Evolutionary conservation across 768 basidiomycete genomes (phyloP), one percentile per base, ranked within the genome.

Genomic region (Mrakia frigida): DNA sequence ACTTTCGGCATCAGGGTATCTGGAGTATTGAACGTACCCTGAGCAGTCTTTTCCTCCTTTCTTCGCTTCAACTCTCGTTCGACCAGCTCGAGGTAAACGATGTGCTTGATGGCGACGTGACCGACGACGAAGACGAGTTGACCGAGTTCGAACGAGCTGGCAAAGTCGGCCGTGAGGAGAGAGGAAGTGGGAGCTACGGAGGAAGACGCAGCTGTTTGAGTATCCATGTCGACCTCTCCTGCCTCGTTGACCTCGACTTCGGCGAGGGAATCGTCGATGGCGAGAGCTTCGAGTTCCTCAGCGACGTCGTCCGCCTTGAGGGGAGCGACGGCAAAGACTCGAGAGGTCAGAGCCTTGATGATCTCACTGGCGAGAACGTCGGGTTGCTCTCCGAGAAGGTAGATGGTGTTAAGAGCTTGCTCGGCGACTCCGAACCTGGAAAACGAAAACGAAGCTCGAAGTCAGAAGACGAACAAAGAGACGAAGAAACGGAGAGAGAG

Each of bases 91-190:
- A 99, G 88, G 81, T 92, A 97, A 23, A 96, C 94, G 75, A 98
- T 93, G 69, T 99, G 96, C 83, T 98, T 98, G 84, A 98, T 93
- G 16, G 96, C 94, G 39, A 96, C 92, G 82, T 98, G 97, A 0
- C 97, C 97, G 28, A 98, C 94, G 53, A 93, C 88, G 81, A 98
- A 98, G 37, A 98, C 85, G n/a, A 99, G 87, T 82, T 98, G 95
- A 79, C 91, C 92, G 39, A 99, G 87, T 78, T 90, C 88, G 82
- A 97, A 97, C 5, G 91, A 89, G 74, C 94, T 92, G 0, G 91
- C 92, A 0, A 88, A 78, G 75, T 92, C 71, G 60, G 60, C 59
- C 14, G 72, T n/a, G 70, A 73, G n/a, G 25, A 53, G 70, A 6
- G 65, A 68, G 21, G 65, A 0, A 21, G 65, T 9, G 33, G 67